Evolutionary conservation across 345 rosid species (phyloP).

Genomic region (Citrus glauca): DNA sequence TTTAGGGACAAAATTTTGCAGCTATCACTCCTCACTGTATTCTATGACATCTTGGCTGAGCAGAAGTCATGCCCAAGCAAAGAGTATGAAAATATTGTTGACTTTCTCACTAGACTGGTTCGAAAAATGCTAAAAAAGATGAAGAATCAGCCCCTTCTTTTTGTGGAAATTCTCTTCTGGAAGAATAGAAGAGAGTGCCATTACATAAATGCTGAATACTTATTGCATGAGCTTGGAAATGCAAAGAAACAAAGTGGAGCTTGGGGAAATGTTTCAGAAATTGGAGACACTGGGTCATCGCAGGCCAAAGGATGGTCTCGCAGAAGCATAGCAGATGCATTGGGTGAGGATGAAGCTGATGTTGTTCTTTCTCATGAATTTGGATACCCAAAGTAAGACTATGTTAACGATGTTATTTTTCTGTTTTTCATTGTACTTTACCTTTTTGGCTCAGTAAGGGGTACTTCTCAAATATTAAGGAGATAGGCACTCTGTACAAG

Average conservation of each 20-base stretch:
- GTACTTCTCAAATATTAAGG: background rate
- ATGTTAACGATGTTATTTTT: background rate
- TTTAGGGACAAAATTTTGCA: conserved; percentile 33
- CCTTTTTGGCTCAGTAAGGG: background rate
- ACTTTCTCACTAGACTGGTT: conserved; percentile 60
- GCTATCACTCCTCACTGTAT: conserved; percentile 73
- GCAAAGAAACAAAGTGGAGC: conserved; percentile 50
- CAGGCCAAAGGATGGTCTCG: conserved; percentile 49
- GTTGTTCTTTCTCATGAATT: conserved; percentile 65
- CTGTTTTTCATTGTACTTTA: background rate
- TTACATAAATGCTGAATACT: conserved; percentile 74
- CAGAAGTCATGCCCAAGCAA: conserved; percentile 63
- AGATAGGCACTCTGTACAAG: background rate
- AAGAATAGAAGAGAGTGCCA: conserved; percentile 88
- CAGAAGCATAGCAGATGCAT: conserved; percentile 88
- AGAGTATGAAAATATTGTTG: conserved; percentile 53
- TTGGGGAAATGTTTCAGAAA: conserved; percentile 29
- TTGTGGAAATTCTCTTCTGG: conserved; percentile 89
- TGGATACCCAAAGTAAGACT: conserved; percentile 47
- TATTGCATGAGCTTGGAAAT: conserved; percentile 74
- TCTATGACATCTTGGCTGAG: conserved; percentile 74
- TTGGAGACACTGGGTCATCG: conserved; percentile 43
- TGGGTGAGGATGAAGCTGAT: conserved; percentile 99
- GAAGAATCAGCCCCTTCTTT: conserved; percentile 89
- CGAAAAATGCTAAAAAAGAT: conserved; percentile 73